A percentile compares a stretch with the other conserved stretches of the same genome.
Conservation (phyloP, 108 stramenopile species). For the Cyclotella baltica region DNA sequence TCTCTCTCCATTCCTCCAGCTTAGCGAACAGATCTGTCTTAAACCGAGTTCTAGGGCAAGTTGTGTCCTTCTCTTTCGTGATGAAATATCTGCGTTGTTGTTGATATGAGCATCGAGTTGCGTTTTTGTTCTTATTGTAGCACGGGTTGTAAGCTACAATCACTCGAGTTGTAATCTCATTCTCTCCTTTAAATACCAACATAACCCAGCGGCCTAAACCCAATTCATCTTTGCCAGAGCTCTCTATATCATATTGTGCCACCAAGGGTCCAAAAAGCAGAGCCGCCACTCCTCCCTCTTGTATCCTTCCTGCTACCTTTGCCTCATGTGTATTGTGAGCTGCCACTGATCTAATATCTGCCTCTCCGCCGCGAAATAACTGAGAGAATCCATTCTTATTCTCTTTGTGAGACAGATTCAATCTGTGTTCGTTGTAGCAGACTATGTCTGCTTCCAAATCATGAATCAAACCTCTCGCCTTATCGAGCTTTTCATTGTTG, state of each 20-base stretch:
- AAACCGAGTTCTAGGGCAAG: slow-evolving; percentile 1
- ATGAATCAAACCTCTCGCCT: too few relatives aligned
- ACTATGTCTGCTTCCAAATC: too few relatives aligned
- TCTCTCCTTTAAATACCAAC: background rate
- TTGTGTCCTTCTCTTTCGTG: background rate
- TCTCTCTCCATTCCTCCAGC: background rate
- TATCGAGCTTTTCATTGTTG: too few relatives aligned
- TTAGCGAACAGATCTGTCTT: background rate
- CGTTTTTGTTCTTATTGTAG: background rate
- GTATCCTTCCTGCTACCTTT: background rate
- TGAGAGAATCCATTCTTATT: background rate
- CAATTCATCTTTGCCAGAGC: background rate
- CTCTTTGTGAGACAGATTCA: too few relatives aligned
- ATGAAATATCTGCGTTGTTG: too few relatives aligned
- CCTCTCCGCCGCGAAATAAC: slow-evolving; percentile 17
- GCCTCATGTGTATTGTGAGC: background rate
- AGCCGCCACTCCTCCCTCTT: too few relatives aligned
- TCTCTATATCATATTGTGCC: background rate
- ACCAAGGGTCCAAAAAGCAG: background rate
- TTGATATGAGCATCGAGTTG: background rate
- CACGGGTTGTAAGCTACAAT: background rate
- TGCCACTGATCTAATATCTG: background rate
- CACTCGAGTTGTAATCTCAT: too few relatives aligned
- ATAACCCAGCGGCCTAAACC: slow-evolving; percentile 11
- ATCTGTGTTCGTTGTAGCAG: too few relatives aligned